Evolutionary conservation across 148 eudicot species (phyloP).

Genomic region (Pharnaceum exiguum): DNA sequence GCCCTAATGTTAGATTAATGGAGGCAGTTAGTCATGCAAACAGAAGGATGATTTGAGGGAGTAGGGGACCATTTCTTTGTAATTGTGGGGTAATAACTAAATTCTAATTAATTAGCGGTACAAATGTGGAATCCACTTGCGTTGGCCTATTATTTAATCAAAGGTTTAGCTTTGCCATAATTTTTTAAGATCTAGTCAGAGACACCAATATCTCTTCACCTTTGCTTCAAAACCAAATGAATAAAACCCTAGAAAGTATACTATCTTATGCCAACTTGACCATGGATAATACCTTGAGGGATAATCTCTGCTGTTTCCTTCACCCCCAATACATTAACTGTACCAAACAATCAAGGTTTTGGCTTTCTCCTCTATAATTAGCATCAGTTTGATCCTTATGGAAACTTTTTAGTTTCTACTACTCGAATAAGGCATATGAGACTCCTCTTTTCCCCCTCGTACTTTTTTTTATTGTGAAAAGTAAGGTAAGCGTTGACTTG

Average conservation of each 20-base stretch:
- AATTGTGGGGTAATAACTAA: constrained; percentile 24
- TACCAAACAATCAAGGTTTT: not conserved
- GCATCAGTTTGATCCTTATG: no score
- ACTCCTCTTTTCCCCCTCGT: no score
- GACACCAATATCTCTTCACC: not conserved
- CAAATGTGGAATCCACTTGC: constrained; percentile 38
- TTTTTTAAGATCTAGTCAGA: not conserved
- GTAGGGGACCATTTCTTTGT: constrained; percentile 24
- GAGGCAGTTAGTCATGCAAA: constrained; percentile 12
- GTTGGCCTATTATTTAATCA: constrained; percentile 8
- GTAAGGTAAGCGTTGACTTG: constrained; percentile 1
- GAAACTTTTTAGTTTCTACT: no score
- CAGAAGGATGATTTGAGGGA: constrained; percentile 12
- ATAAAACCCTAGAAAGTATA: constrained; percentile 14
- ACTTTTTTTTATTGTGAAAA: no score
- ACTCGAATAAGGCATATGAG: no score
- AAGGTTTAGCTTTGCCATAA: not conserved
- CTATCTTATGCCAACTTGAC: constrained; percentile 7
- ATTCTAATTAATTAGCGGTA: no score
- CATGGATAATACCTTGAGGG: constrained; percentile 21
- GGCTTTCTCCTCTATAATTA: not conserved
- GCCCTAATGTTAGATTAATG: constrained; percentile 3
- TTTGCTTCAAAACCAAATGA: not conserved
- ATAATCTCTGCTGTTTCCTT: not conserved
- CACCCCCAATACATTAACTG: not conserved